A percentile compares a stretch with the other conserved stretches of the same genome.
Conservation (phyloP, 176 grass and related monocot species). For the Luzula sylvatica region DNA sequence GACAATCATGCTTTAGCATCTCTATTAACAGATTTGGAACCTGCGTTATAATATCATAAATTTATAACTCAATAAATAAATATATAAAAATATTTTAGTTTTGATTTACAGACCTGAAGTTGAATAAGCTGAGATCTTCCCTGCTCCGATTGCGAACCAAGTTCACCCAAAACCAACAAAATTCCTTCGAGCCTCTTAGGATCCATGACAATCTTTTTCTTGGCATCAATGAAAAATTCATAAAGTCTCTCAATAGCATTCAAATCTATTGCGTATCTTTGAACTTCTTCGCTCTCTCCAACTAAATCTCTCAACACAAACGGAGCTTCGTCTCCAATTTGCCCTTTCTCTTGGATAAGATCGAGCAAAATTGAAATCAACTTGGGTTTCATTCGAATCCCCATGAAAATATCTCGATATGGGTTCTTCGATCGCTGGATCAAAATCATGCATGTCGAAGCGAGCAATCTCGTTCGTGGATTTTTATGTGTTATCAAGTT, state of each 20-base stretch:
- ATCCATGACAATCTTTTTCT: conserved; percentile 38
- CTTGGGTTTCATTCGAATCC: conserved; percentile 83
- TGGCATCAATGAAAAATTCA: conserved; percentile 39
- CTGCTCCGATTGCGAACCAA: conserved; percentile 79
- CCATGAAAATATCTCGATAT: conserved; percentile 51
- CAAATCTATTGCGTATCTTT: conserved; percentile 62
- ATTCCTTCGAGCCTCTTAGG: conserved; percentile 64
- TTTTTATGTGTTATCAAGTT: conserved; percentile 65
- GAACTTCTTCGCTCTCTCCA: conserved; percentile 73
- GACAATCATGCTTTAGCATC: conserved; percentile 67
- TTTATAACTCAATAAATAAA: neutral
- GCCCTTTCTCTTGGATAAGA: conserved; percentile 74
- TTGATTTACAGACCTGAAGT: conserved; percentile 24
- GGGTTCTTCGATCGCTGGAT: conserved; percentile 47
- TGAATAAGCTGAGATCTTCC: conserved; percentile 71
- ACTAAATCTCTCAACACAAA: conserved; percentile 73
- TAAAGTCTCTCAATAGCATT: conserved; percentile 75
- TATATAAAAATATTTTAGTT: conserved; percentile 8
- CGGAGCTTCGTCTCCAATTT: conserved; percentile 82
- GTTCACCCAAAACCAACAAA: conserved; percentile 81
- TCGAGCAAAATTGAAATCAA: conserved; percentile 79
- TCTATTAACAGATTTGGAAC: conserved; percentile 67
- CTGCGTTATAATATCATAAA: conserved; percentile 25
- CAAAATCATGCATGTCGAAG: conserved; percentile 82
- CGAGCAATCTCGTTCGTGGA: conserved; percentile 79